Percentiles rank a stretch among this genome's conserved stretches.
Conservation (phyloP, 352 stramenopile species). For the Phytophthora multivora region DNA sequence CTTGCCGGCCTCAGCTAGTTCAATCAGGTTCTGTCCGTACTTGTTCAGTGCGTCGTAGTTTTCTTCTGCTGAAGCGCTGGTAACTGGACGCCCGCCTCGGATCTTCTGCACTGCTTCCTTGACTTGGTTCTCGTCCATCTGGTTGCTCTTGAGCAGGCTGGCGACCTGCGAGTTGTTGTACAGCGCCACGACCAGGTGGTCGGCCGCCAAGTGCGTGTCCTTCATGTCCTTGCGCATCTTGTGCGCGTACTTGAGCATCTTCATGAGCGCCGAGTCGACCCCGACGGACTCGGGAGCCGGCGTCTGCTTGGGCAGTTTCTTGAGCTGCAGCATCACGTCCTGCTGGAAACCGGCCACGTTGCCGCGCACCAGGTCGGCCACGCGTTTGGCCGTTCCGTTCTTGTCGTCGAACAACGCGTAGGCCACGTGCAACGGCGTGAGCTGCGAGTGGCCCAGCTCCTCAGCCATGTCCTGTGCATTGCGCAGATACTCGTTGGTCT, state of each 20-base stretch:
- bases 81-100: constrained; percentile 70
- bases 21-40: constrained; percentile 96
- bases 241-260: constrained; percentile 82
- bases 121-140: constrained; percentile 67
- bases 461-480: constrained; percentile 58
- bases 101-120: constrained; percentile 68
- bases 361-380: constrained; percentile 58
- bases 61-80: constrained; percentile 84
- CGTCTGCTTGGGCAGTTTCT: constrained; percentile 73
- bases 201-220: constrained; percentile 77
- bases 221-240: constrained; percentile 84
- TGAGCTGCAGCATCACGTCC: constrained; percentile 56
- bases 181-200: constrained; percentile 78
- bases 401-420: constrained; percentile 72
- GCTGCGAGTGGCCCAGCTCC: constrained; percentile 71
- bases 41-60: constrained; percentile 94
- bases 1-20: constrained; percentile 93
- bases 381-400: constrained; percentile 54
- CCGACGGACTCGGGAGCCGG: constrained; percentile 69
- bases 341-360: constrained; percentile 54
- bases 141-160: constrained; percentile 65
- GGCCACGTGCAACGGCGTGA: constrained; percentile 77
- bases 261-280: constrained; percentile 67
- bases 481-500: constrained; percentile 69
- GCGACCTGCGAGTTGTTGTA: constrained; percentile 64